phyloP scores from a whole-genome alignment of 176 grass and related monocot genomes.

The Ensete ventricosum region DNA sequence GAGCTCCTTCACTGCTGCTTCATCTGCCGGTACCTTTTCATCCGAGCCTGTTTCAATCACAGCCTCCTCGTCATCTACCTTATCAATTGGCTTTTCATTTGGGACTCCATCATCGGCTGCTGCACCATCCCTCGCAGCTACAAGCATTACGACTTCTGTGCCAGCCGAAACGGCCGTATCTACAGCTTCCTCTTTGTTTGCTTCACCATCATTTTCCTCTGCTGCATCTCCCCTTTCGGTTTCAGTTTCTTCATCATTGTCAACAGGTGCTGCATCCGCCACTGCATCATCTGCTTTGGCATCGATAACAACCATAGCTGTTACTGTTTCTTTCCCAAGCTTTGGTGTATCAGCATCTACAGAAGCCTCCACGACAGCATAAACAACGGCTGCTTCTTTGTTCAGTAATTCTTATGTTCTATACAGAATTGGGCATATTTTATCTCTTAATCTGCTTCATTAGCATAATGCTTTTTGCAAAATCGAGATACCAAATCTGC shows the following conservation, averaged over 20 bases:
- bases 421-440: background rate
- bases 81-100: constrained; percentile 35
- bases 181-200: constrained; percentile 39
- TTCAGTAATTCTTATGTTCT: constrained; percentile 43
- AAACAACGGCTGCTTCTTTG: constrained; percentile 17
- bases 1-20: constrained; percentile 22
- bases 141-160: constrained; percentile 22
- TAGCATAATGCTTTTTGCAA: background rate
- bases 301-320: constrained; percentile 26
- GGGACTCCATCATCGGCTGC: constrained; percentile 25
- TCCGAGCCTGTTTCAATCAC: constrained; percentile 13
- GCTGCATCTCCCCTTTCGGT: constrained; percentile 26
- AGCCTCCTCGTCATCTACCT: constrained; percentile 16
- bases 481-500: background rate
- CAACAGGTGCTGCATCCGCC: constrained; percentile 14
- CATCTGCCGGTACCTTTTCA: constrained; percentile 3
- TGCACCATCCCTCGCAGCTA: constrained; percentile 16
- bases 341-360: constrained; percentile 43
- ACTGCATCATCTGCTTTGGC: background rate
- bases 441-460: background rate
- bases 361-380: constrained; percentile 28
- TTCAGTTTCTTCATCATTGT: constrained; percentile 29
- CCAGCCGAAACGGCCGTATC: constrained; percentile 27
- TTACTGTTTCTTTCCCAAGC: constrained; percentile 38
- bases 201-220: constrained; percentile 1